Conservation (phyloP, 2,329 filamentous ascomycete genomes). For the Dactylellina drechsleri region DNA sequence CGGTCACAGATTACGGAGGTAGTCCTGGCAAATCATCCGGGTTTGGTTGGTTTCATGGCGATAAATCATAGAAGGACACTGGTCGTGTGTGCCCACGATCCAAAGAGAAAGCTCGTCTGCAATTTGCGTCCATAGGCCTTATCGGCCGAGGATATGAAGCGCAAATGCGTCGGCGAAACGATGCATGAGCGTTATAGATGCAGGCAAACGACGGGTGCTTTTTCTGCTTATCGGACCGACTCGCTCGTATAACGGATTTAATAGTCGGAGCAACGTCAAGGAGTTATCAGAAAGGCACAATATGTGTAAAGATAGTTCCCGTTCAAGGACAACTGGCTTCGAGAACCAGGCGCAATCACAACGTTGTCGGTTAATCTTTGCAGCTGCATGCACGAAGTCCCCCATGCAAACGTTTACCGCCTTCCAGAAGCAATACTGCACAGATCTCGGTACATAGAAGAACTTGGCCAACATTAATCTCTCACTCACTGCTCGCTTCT, state of each 20-base stretch:
- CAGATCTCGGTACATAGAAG: slow-evolving; percentile 7
- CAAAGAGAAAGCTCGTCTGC: no score
- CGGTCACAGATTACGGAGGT: slow-evolving; percentile 51
- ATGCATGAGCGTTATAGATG: background rate
- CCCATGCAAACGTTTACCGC: slow-evolving; percentile 3
- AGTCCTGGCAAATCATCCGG: slow-evolving; percentile 35
- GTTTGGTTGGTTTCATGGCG: slow-evolving; percentile 46
- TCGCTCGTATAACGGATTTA: slow-evolving; percentile 1
- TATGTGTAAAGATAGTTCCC: background rate
- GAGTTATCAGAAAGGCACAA: background rate
- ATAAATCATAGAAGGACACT: slow-evolving; percentile 21
- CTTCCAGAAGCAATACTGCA: slow-evolving; percentile 29
- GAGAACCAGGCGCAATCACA: no score
- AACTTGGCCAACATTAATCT: background rate
- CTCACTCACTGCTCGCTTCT: background rate
- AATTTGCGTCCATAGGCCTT: no score
- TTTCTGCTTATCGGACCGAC: slow-evolving; percentile 5
- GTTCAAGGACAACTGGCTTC: background rate
- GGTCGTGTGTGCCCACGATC: no score
- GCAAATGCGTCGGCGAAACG: slow-evolving; percentile 30
- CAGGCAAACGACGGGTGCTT: slow-evolving; percentile 9
- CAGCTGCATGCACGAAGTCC: slow-evolving; percentile 13
- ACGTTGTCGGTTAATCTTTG: background rate
- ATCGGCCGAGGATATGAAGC: no score
- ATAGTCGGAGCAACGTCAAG: background rate